Evolutionary conservation across 208 protist genomes (phyloP).

Genomic region (Crithidia acanthocephali): DNA sequence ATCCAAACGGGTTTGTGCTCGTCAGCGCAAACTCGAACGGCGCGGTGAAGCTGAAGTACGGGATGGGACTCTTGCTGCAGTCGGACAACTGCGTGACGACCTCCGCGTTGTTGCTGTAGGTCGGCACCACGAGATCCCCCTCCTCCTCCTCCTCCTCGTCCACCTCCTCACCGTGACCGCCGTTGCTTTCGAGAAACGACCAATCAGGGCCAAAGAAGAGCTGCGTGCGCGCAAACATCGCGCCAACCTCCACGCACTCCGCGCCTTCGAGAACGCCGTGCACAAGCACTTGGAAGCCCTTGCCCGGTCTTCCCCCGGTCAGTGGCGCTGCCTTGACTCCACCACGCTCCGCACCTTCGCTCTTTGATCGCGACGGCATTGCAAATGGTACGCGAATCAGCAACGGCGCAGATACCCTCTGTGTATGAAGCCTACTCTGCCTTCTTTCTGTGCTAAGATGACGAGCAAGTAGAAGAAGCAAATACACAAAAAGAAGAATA

Average conservation of each 20-base stretch:
- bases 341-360: neutral
- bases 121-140: constrained; percentile 55
- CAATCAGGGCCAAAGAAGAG: constrained; percentile 84
- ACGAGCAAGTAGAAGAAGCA: no score
- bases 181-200: constrained; percentile 47
- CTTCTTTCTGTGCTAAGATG: no score
- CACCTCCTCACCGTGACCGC: constrained; percentile 13
- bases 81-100: constrained; percentile 84
- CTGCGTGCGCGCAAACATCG: constrained; percentile 84
- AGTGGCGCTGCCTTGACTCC: neutral
- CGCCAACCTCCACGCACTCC: constrained; percentile 67
- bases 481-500: no score
- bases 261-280: constrained; percentile 80
- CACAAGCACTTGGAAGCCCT: constrained; percentile 79
- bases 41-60: constrained; percentile 71
- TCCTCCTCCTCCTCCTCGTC: constrained; percentile 23
- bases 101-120: constrained; percentile 74
- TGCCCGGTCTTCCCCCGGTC: constrained; percentile 12
- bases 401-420: neutral
- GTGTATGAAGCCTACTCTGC: no score
- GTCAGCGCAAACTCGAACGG: constrained; percentile 86
- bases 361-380: neutral
- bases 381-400: neutral
- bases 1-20: constrained; percentile 83
- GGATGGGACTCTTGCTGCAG: constrained; percentile 52